Conservation (phyloP, 768 basidiomycete species). For the Trametes cubensis region DNA sequence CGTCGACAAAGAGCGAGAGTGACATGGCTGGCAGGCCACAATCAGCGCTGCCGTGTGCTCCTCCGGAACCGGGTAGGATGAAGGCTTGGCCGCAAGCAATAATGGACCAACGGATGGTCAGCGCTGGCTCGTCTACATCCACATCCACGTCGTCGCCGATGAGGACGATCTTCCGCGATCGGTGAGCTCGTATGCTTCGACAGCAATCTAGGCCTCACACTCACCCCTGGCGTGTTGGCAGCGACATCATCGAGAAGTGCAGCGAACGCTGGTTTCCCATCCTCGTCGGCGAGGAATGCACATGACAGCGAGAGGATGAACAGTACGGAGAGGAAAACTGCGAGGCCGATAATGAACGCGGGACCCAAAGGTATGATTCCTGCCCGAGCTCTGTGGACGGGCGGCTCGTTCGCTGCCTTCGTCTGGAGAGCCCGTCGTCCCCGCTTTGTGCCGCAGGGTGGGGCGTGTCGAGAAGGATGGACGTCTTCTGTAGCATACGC, state of each 20-base stretch:
- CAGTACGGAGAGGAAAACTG: constrained; percentile 47
- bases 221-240: constrained; percentile 48
- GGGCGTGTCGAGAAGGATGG: constrained; percentile 19
- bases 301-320: constrained; percentile 53
- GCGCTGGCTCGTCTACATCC: constrained; percentile 58
- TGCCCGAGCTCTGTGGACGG: constrained; percentile 8
- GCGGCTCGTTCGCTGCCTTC: constrained; percentile 3
- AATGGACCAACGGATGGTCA: constrained; percentile 60
- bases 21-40: constrained; percentile 53
- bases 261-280: constrained; percentile 46
- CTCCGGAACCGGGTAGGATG: constrained; percentile 49
- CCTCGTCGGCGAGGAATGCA: constrained; percentile 51
- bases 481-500: constrained; percentile 19
- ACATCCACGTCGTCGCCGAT: constrained; percentile 60
- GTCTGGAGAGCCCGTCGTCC: neutral
- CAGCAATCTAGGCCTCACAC: constrained; percentile 7
- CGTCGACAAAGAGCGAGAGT: constrained; percentile 52
- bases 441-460: constrained; percentile 27
- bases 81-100: constrained; percentile 51
- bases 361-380: constrained; percentile 35
- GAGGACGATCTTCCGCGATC: constrained; percentile 49
- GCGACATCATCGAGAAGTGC: constrained; percentile 45
- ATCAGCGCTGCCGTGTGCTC: constrained; percentile 44
- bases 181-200: neutral
- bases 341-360: constrained; percentile 37